phyloP scores from a whole-genome alignment of 2,329 filamentous ascomycete genomes.

The Zymoseptoria pseudotritici region DNA sequence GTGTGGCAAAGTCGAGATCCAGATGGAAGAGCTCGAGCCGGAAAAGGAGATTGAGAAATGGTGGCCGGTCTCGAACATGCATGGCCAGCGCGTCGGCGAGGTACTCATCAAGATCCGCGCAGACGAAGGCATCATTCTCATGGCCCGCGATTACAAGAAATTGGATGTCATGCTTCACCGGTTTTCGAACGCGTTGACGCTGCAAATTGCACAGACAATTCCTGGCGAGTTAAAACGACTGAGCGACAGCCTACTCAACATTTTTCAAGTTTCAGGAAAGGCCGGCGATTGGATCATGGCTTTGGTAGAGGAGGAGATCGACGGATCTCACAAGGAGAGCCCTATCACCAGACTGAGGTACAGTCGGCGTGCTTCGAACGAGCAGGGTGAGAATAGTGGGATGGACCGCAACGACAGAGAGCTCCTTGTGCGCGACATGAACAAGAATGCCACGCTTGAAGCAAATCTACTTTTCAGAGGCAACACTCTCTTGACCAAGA shows the following conservation, averaged over 20 bases:
- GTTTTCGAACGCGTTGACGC: slow-evolving; percentile 75
- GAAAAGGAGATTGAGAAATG: slow-evolving; percentile 76
- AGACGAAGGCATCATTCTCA: slow-evolving; percentile 83
- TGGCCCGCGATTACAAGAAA: slow-evolving; percentile 75
- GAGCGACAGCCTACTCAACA: slow-evolving; percentile 81
- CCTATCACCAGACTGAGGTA: slow-evolving; percentile 61
- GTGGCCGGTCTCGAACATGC: slow-evolving; percentile 73
- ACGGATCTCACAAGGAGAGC: slow-evolving; percentile 78
- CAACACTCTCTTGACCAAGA: slow-evolving; percentile 88
- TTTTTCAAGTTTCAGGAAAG: slow-evolving; percentile 85
- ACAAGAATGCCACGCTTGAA: slow-evolving; percentile 72
- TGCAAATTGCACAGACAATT: slow-evolving; percentile 73
- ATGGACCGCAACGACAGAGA: slow-evolving; percentile 54
- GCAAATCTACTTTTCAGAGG: slow-evolving; percentile 92
- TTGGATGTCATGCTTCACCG: slow-evolving; percentile 77
- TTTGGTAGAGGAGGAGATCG: slow-evolving; percentile 93
- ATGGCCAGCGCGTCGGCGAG: slow-evolving; percentile 69
- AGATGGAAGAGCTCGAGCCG: slow-evolving; percentile 68
- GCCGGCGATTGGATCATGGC: slow-evolving; percentile 86
- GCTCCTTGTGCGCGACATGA: slow-evolving; percentile 66
- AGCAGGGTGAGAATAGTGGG: slow-evolving; percentile 29
- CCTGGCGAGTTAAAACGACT: slow-evolving; percentile 71
- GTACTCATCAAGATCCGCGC: slow-evolving; percentile 76
- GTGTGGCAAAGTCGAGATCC: slow-evolving; percentile 72
- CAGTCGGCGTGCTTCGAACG: slow-evolving; percentile 55